Evolutionary conservation across 129 eudicot genomes (phyloP), one percentile per base, ranked within the genome.

Genomic region (Smallanthus sonchifolius): DNA sequence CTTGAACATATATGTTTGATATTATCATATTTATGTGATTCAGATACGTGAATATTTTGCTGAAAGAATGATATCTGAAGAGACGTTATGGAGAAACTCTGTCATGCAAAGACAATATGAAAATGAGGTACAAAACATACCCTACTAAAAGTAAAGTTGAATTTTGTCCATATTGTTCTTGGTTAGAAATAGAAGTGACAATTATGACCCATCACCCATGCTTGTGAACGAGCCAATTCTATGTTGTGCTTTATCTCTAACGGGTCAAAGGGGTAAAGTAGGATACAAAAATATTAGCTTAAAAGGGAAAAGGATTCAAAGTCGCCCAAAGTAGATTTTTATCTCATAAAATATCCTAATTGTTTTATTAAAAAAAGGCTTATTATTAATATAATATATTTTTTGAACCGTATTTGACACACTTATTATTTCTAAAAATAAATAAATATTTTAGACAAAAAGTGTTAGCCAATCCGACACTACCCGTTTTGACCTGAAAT

Each of bases 51-150:
- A 75, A 17, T 92, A 87, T 75, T 92, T 92, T 83, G 73, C 98
- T 24, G 88, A 84, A 69, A 86, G 96, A 83, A 87, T 89, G 96
- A 92, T 92, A 80, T 87, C 92, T 9, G 79, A 67, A 62, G 95
- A 89, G 81, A 86, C 96, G 39, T 56, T 92, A 54, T 80, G 70
- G 56, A 87, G 90, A 83, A 89, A 92, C 79, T 62, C 55, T 62
- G 95, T 92, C 62, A 87, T 86, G 98, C 92, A 92, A 83, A 84
- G 82, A 83, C 72, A 75, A 54, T 45, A 15, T 16, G 81, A 77
- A 32, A 64, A 79, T 54, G 79, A 85, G 92, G 96, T 90, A 71
- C 60, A 44, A 2, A 38, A 3, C 34, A 4, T 79, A 54, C 30
- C 70, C 52, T 30, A 57, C 34, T 75, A 28, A 35, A 36, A 52